Evolutionary conservation across 2,329 filamentous ascomycete species (phyloP), one percentile per base, ranked within the genome.

Genomic region (Exserohilum turcica): DNA sequence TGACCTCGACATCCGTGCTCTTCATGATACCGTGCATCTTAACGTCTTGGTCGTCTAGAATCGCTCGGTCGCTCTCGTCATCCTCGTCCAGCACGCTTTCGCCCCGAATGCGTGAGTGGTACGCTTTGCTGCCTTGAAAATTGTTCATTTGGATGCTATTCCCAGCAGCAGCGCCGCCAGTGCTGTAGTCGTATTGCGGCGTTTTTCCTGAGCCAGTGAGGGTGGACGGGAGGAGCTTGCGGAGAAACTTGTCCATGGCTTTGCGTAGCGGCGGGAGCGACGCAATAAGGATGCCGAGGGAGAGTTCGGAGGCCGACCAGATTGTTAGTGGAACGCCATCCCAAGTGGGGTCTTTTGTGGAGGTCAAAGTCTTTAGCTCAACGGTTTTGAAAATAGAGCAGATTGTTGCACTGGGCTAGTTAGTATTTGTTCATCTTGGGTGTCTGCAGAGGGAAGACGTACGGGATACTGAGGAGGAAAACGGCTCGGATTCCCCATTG

Each of bases 391-490:
- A 68, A 3, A 68, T 61, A 8, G 64, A 66, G 44, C 65, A 68
- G 15, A 70, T 55, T 1, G 64, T 70, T 5, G 62, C 66, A 7
- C 67, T 68, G 27, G 15, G 7, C 9, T 18, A 13, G 29, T 52
- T 38, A 55, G 45, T 16, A 1, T 13, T 19, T 19, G n/a, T 6
- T 28, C 6, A 13, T 28, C 8, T 13, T 12, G 29, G 8, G 21
- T 12, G 8, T 39, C n/a, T n/a, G n/a, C n/a, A n/a, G 15, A 10
- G 32, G 12, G 21, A 24, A 24, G 0, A 56, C 68, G 57, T 58
- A 70, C 68, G 65, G 55, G 9, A 71, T 56, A 56, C 66, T 63
- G 19, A 71, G 54, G 7, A 70, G 54, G 38, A 71, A 71, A 5
- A 71, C 66, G 9, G 56, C 24, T 28, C 68, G 57, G 10, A 71